Evolutionary conservation across 768 basidiomycete genomes (phyloP), one percentile per base, ranked within the genome.

Genomic region (Hebeloma cylindrosporum): DNA sequence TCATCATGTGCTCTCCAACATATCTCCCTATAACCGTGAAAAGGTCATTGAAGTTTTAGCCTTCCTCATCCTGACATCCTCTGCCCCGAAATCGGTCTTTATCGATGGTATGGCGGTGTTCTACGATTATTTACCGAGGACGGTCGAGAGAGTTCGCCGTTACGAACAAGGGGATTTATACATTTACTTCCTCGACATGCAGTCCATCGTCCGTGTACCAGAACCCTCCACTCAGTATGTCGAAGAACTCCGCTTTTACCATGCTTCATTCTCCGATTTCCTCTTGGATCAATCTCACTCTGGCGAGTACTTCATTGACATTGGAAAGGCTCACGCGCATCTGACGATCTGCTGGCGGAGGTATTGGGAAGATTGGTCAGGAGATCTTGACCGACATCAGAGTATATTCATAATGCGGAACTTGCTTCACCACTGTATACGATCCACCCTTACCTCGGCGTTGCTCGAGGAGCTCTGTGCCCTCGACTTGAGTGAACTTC

Each of bases 241-340:
- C 10, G 39, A 32, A 6, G 25, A 22, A n/a, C 27, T 51, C 11
- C 14, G 43, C n/a, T 36, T 48, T 4, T 35, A 26, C 18, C 47
- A 43, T 16, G 51, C 51, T 17, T 52, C 51, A 4, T 30, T 52
- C 17, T 9, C 16, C 13, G 51, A 52, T 29, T 47, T 45, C 20
- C 21, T 54, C 2, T 0, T 36, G 11, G 44, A 50, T 21, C 10
- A 29, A 14, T 36, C 31, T 4, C 41, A 43, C n/a, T 50, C 48
- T 18, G 43, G 43, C 16, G 23, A 20, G 4, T 45, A 36, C 43
- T 50, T 33, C 20, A 22, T 45, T 8, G 39, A 39, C n/a, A n/a
- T 7, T 18, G 25, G 17, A 4, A 38, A 37, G 29, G 40, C 21
- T 5, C 37, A 40, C 36, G 38, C 30, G n/a, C n/a, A n/a, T n/a